Evolutionary conservation across 2,329 filamentous ascomycete species (phyloP), one percentile per base, ranked within the genome.

Genomic region (Beauveria asiatica): DNA sequence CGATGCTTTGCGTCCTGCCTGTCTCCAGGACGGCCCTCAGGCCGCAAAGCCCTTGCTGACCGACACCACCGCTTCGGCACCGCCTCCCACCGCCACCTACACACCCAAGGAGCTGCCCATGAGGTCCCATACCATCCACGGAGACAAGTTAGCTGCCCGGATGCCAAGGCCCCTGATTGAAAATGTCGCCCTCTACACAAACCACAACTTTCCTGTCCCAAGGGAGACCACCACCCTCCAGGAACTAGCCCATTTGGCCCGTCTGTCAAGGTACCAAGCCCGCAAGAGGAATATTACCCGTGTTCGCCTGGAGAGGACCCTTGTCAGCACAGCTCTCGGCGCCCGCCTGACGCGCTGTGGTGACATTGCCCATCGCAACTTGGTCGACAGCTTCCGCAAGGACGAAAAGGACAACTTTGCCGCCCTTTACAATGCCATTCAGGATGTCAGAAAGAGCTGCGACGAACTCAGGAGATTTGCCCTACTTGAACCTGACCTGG

Each of bases 391-490:
- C 73, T 92, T 93, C 73, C 84, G 88, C 62, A 83, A 83, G 55
- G 89, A 92, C 70, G 88, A 94, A 74, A 90, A 90, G 76, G 87
- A 87, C 68, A 82, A 79, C 62, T 94, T 94, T 77, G 83, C 85
- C 42, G 82, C 80, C 64, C 75, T 94, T 48, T 91, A 89, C 72
- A 87, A 87, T 78, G 88, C 89, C 61, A 82, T 93, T 61, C 86
- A 91, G 72, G 86, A 92, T 76, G 87, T 92, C 64, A 83, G 88
- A 69, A 86, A 85, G 72, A 90, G 88, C 69, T 90, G 87, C 74
- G 86, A 90, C 66, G 85, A 87, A 65, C 84, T 85, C 46, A 81
- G 86, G 62, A 83, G 85, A 62, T 90, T 85, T 75, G 87, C 87
- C 55, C 76, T 89, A 51, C 74, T 89, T 71, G 87, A 90, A 67